Conservation (phyloP, 2,329 filamentous ascomycete species). For the Neonectria ditissima region DNA sequence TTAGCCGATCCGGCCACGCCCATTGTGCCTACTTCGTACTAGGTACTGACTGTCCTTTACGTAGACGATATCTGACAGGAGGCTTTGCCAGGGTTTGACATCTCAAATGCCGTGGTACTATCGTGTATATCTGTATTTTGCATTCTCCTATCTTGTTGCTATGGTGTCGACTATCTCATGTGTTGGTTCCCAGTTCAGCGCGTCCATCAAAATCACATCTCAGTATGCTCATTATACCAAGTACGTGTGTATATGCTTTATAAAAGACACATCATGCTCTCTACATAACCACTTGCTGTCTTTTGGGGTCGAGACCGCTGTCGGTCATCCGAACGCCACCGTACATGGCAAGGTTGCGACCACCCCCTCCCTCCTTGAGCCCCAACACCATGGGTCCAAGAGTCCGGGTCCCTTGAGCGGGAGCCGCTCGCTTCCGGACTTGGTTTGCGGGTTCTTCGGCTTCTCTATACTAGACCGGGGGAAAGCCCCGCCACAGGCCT, state of each 20-base stretch:
- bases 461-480: constrained; percentile 10
- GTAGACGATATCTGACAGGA: constrained; percentile 12
- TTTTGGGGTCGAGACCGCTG: constrained; percentile 12
- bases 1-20: constrained; percentile 12
- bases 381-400: constrained; percentile 17
- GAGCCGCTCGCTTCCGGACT: constrained; percentile 17
- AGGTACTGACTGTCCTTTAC: constrained; percentile 3
- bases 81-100: not conserved
- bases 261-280: constrained; percentile 8
- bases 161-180: constrained; percentile 14
- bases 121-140: constrained; percentile 1
- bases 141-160: not conserved
- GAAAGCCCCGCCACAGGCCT: constrained; percentile 22
- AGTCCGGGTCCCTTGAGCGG: constrained; percentile 6
- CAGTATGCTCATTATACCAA: constrained; percentile 3
- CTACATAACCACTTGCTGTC: constrained; percentile 1
- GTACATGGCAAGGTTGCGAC: constrained; percentile 13
- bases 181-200: constrained; percentile 10
- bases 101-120: constrained; percentile 16
- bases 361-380: constrained; percentile 19
- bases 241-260: constrained; percentile 9
- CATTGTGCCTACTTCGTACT: constrained; percentile 9
- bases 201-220: constrained; percentile 5
- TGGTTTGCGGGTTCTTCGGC: constrained; percentile 4
- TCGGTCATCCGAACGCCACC: constrained; percentile 18